phyloP scores from a whole-genome alignment of 495 filamentous ascomycete genomes.

The Cenococcum geophilum region DNA sequence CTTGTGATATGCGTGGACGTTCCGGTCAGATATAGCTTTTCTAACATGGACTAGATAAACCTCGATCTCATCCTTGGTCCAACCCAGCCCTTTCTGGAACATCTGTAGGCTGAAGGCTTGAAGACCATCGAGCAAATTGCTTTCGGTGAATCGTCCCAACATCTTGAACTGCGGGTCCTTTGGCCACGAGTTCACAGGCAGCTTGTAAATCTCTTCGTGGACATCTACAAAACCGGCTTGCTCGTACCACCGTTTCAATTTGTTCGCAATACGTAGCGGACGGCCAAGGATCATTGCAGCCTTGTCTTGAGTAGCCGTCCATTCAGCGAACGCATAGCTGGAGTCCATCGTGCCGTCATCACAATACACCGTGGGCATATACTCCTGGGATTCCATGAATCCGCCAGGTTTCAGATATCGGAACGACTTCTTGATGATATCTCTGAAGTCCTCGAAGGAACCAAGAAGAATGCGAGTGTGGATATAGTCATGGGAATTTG shows the following conservation, averaged over 20 bases:
- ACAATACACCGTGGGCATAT: constrained; percentile 32
- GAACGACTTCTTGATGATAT: constrained; percentile 32
- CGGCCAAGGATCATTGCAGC: constrained; percentile 33
- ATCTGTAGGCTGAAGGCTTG: constrained; percentile 43
- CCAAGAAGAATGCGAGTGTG: constrained; percentile 35
- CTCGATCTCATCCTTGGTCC: constrained; percentile 44
- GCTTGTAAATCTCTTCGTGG: constrained; percentile 38
- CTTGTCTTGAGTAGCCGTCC: constrained; percentile 33
- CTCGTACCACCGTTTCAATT: constrained; percentile 38
- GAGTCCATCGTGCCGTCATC: constrained; percentile 35
- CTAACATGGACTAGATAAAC: constrained; percentile 41
- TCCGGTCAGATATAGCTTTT: constrained; percentile 38
- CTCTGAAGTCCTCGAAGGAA: constrained; percentile 34
- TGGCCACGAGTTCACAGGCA: constrained; percentile 40
- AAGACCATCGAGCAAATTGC: constrained; percentile 41
- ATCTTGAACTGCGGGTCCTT: constrained; percentile 38
- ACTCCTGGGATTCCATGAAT: constrained; percentile 35
- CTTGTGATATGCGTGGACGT: constrained; percentile 42
- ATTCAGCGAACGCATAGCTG: constrained; percentile 43
- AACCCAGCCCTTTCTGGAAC: constrained; percentile 42
- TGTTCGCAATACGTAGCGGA: constrained; percentile 36
- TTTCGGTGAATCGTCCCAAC: constrained; percentile 41
- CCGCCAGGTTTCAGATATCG: constrained; percentile 32
- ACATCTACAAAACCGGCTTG: constrained; percentile 41
- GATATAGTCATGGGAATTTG: constrained; percentile 29